Evolutionary conservation across 306 rosid genomes (phyloP), one percentile per base, ranked within the genome.

Genomic region (Pyrus bretschneideri): DNA sequence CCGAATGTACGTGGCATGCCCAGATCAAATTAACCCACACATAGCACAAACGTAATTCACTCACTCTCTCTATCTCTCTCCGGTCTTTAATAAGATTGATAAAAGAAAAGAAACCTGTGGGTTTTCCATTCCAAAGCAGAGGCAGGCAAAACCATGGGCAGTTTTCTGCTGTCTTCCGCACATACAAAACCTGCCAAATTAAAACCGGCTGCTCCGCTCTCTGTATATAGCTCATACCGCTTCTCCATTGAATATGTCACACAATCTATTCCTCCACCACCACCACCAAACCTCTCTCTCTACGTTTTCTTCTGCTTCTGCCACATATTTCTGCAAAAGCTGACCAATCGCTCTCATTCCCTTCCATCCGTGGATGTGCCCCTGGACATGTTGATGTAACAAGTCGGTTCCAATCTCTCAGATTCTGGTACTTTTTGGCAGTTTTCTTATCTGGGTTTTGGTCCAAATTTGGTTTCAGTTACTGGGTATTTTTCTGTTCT

Each of bases 71-170:
- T 40, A 11, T 40, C 44, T 40, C 44, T 40, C 44, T 40, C 42
- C 8, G 0, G 12, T 40, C 45, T 40, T 40, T 40, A 40, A 40
- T 40, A 40, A 40, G 45, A 40, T 40, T 2, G 45, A 57, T 6
- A 15, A 49, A 49, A 49, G 21, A 66, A 52, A 65, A n/a, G 14
- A 75, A 79, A 75, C 80, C 83, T 85, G 82, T 85, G 86, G 72
- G 84, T 81, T 69, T 72, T 35, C 61, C 70, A 45, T 58, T 84
- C 76, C 72, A 83, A 82, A 83, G 58, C 67, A 59, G 61, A 30
- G 12, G 40, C 11, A 6, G 19, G 42, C 82, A 91, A 93, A 84
- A 93, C 98, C 92, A 89, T 89, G 96, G 97, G 98, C 96, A 83
- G 89, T 85, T 83, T 85, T 81, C 78, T 76, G 79, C 68, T 88